Evolutionary conservation across 225 moss, liverwort and hornwort species (phyloP), one percentile per base, ranked within the genome.

Genomic region (Rhytidiadelphus loreus): DNA sequence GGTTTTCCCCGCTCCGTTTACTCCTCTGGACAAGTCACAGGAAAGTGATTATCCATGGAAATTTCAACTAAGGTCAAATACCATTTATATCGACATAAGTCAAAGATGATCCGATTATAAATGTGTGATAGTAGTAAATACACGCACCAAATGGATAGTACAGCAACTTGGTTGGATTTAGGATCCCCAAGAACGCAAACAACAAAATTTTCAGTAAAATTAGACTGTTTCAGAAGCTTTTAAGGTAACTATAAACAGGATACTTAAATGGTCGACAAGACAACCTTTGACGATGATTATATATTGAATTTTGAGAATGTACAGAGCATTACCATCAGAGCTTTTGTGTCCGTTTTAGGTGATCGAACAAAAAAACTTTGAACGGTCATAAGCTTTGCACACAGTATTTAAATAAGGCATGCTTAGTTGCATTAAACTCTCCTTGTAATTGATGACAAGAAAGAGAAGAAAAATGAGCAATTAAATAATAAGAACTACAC

Each of bases 1-100:
- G 15, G 97, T 98, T 90, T 98, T 98, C 37, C 97, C 98, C 48
- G 97, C 98, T 90, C 97, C 97, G 88, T 98, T 98, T 60, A 98
- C 96, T 55, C 98, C 98, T 88, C 98, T 98, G 93, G 41, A 90
- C 76, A 89, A 53, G 50, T 53, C 52, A 73, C 53, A 64, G 21
- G 60, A 85, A 53, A 71, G 46, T 59, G 72, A 33, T 85, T 35
- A 71, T 39, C 59, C 59, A 28, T 76, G 39, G 29, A 86, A 62
- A 86, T 62, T 61, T 62, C n/a, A 76, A 37, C 14, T 14, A 11
- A 13, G 56, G 33, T 85, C 60, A 59, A 46, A 60, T 19, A 48
- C 44, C 35, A 35, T 16, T 71, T 14, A 71, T 32, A 41, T 71
- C 44, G 16, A 56, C 16, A 71, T 24, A 20, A 44, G 4, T 44